phyloP scores from a whole-genome alignment of 257 asterid genomes.

The Gynochthodes officinalis region DNA sequence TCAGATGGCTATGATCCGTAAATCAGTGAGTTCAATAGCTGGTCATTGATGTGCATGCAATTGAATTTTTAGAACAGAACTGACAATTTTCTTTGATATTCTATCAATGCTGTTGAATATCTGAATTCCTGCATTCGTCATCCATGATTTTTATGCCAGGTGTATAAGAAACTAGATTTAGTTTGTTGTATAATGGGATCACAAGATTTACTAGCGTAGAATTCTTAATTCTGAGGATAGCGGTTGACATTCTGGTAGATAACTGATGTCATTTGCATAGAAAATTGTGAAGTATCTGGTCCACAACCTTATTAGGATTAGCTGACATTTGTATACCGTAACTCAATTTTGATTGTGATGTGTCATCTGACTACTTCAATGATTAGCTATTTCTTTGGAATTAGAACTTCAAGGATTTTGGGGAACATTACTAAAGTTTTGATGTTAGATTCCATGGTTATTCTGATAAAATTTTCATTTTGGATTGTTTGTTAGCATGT shows the following conservation, averaged over 20 bases:
- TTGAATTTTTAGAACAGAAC: not conserved
- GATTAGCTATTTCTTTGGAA: too few species aligned
- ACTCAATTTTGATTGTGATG: not conserved
- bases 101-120: not conserved
- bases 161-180: not conserved
- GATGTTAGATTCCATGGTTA: too few species aligned
- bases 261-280: not conserved
- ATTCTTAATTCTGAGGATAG: not conserved
- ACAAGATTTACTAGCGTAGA: not conserved
- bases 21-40: slow-evolving; percentile 57
- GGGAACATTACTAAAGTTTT: too few species aligned
- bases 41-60: not conserved
- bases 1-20: slow-evolving; percentile 94
- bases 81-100: not conserved
- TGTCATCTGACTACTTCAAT: not conserved
- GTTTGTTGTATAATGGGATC: not conserved
- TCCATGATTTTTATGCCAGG: not conserved
- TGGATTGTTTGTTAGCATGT: too few species aligned
- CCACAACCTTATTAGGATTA: not conserved
- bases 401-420: too few species aligned
- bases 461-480: too few species aligned
- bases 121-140: not conserved
- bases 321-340: not conserved
- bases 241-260: not conserved
- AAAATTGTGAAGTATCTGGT: not conserved